These are phyloP conservation scores for Floccularia luteovirens DNA, from an alignment of 768 basidiomycete species.

Conservation along the genomic window DNA sequence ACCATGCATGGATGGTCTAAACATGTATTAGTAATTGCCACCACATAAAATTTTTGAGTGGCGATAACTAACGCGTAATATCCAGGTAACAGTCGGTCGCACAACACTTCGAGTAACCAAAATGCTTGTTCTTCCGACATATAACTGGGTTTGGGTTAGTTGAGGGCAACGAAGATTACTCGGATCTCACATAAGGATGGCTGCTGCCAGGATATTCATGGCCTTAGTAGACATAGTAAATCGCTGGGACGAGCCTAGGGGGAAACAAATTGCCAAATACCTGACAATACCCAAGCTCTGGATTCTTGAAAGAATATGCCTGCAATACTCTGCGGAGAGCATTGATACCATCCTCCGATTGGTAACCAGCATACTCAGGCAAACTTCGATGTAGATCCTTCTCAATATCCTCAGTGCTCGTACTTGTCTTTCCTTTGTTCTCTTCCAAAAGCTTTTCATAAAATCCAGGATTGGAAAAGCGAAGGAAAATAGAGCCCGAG, in stretches of 20 bases:
- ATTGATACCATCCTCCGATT: constrained; percentile 78
- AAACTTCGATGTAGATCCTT: constrained; percentile 95
- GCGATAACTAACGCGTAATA: constrained; percentile 72
- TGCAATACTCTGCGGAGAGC: constrained; percentile 86
- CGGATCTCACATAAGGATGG: constrained; percentile 73
- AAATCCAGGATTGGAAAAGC: constrained; percentile 78
- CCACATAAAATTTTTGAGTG: constrained; percentile 2
- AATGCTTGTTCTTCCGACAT: constrained; percentile 99
- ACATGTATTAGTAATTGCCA: constrained; percentile 3
- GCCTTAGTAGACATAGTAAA: constrained; percentile 41
- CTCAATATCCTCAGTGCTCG: constrained; percentile 97
- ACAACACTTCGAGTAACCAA: constrained; percentile 92
- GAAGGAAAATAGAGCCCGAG: constrained; percentile 88
- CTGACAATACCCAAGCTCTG: constrained; percentile 93
- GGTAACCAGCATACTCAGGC: constrained; percentile 96
- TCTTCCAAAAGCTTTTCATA: constrained; percentile 73
- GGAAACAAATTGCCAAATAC: constrained; percentile 30
- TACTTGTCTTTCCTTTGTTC: constrained; percentile 70
- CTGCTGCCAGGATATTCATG: constrained; percentile 96
- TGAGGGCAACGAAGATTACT: not conserved
- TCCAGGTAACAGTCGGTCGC: constrained; percentile 92
- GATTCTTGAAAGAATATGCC: constrained; percentile 94
- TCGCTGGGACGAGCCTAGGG: constrained; percentile 1
- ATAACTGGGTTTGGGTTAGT: constrained; percentile 47
- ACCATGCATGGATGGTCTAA: constrained; percentile 95